Evolutionary conservation across 23 red algal genomes (phyloP), one percentile per base, ranked within the genome.

Genomic region (Cyanidium caldarium): DNA sequence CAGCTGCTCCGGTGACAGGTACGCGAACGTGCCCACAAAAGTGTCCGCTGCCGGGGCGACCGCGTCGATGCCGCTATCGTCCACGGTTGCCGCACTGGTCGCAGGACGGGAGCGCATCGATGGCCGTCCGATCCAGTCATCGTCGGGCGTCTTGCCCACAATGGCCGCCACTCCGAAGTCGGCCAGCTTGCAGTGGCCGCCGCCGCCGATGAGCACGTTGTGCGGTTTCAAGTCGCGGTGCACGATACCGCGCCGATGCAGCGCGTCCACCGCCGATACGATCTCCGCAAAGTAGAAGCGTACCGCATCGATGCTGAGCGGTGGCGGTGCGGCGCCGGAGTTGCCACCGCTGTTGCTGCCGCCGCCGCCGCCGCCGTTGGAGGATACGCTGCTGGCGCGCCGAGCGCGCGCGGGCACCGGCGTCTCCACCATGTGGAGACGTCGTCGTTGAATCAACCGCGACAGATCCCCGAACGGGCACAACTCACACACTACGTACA

Each of bases 141-240:
- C 51, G 21, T 61, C 51, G 3, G 51, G 51, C 7, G 51, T 61
- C 31, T 61, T 61, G 51, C 51, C 51, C 23, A 61, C 7, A 30
- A 45, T 75, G 38, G 35, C 70, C 40, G 7, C 70, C 13, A 98
- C 68, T 23, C 92, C 92, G 75, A 98, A 98, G 51, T 98, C 92
- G 33, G 79, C 73, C 21, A 98, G 72, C 66, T 84, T 78, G 34
- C 80, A 78, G 67, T 98, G 92, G 2, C 92, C 92, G 15, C 68
- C 44, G 44, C 68, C 75, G 14, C 77, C 84, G 45, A 98, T 83
- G 40, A 98, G 57, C 34, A 98, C 80, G 67, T 98, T 98, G 46
- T 98, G 83, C 0, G 92, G 92, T 46, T 98, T 98, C 67, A 98
- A 80, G 40, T 98, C 92, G 19, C 92, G 83, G 73, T 98, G 92